Evolutionary conservation across 257 asterid species (phyloP).

Genomic region (Solanum bulbocastanum): DNA sequence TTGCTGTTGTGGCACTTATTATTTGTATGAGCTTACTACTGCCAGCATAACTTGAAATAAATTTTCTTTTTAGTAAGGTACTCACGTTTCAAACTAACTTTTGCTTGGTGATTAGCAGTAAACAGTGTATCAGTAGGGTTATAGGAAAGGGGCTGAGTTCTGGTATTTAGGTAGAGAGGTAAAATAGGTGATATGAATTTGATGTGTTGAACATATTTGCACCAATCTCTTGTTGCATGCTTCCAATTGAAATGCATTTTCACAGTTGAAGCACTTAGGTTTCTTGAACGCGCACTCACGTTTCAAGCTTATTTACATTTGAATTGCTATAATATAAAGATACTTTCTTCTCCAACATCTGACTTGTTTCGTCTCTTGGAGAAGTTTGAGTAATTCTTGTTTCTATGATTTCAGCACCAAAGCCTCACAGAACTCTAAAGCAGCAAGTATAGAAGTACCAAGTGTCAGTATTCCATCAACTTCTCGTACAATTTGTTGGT

Average conservation of each 20-base stretch:
- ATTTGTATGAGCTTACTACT: neutral
- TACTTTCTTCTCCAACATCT: neutral
- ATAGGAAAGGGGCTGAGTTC: neutral
- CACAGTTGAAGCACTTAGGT: neutral
- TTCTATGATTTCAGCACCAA: constrained; percentile 35
- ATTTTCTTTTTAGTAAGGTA: neutral
- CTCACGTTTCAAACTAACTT: neutral
- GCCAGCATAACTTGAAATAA: neutral
- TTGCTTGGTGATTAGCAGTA: neutral
- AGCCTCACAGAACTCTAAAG: constrained; percentile 56
- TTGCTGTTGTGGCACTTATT: neutral
- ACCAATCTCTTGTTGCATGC: neutral
- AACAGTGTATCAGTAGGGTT: neutral
- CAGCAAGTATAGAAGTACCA: constrained; percentile 5
- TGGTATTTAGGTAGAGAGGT: neutral
- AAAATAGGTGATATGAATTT: neutral
- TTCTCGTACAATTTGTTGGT: neutral
- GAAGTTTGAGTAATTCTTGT: neutral
- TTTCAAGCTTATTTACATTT: neutral
- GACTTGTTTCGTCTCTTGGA: neutral
- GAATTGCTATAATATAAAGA: neutral
- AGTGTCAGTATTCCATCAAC: neutral
- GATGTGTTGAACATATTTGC: neutral
- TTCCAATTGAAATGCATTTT: neutral
- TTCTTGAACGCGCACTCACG: neutral